These are phyloP conservation scores for Neoconidiobolus thromboides DNA, from an alignment of 371 early-diverging fungal species.

Conservation along the genomic window DNA sequence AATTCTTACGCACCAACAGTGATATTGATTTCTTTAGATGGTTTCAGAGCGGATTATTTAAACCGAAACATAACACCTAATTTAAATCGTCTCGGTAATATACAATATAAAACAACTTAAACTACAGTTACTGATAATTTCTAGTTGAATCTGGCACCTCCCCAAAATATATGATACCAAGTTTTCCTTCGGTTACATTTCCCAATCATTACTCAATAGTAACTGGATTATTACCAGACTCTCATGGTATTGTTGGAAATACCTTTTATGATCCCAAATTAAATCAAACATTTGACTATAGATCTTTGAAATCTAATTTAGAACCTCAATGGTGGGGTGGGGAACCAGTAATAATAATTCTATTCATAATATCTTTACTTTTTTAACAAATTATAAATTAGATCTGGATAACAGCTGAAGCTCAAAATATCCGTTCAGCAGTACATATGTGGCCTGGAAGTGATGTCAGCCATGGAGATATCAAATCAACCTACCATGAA, in stretches of 20 bases:
- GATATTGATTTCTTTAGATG: slow-evolving; percentile 77
- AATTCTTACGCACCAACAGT: slow-evolving; percentile 21
- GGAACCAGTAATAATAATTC: slow-evolving; percentile 38
- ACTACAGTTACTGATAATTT: neutral
- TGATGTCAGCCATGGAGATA: slow-evolving; percentile 14
- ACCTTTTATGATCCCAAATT: slow-evolving; percentile 58
- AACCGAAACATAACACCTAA: slow-evolving; percentile 53
- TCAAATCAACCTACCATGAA: slow-evolving; percentile 42
- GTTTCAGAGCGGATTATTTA: slow-evolving; percentile 71
- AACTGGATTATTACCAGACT: slow-evolving; percentile 79
- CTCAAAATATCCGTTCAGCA: slow-evolving; percentile 40
- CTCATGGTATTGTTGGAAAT: slow-evolving; percentile 87
- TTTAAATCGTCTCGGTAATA: slow-evolving; percentile 14
- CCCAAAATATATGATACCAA: slow-evolving; percentile 48
- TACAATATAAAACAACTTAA: neutral
- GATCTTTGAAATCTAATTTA: slow-evolving; percentile 19
- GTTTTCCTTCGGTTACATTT: slow-evolving; percentile 70
- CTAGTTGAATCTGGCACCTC: slow-evolving; percentile 22
- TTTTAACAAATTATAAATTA: slow-evolving; percentile 10
- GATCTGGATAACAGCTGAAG: slow-evolving; percentile 76
- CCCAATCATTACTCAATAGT: slow-evolving; percentile 87
- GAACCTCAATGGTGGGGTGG: slow-evolving; percentile 63
- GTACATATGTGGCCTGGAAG: slow-evolving; percentile 85
- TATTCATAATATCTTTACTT: slow-evolving; percentile 5
- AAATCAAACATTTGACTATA: slow-evolving; percentile 57